phyloP scores from a whole-genome alignment of 225 moss, liverwort and hornwort species.

The Rhytidiadelphus loreus region DNA sequence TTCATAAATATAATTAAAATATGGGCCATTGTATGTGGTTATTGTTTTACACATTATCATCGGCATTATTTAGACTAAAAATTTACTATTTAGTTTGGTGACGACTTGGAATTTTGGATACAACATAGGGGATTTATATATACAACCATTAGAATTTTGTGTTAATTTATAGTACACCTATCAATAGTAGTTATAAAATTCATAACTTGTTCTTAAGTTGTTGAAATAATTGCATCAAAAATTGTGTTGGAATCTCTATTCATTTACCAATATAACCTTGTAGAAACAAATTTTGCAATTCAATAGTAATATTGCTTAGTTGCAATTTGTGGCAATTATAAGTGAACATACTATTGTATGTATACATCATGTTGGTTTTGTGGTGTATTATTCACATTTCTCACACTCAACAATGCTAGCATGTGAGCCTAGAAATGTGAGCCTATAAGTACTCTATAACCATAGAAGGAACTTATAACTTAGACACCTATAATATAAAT shows the following conservation, averaged over 20 bases:
- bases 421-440: no score
- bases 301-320: background rate
- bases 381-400: accelerated
- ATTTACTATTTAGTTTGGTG: background rate
- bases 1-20: background rate
- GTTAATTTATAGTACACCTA: background rate
- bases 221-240: background rate
- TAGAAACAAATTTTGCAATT: background rate
- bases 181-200: accelerated
- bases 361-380: background rate
- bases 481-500: no score
- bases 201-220: background rate
- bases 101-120: accelerated
- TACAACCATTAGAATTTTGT: background rate
- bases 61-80: background rate
- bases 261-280: accelerated
- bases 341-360: accelerated
- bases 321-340: background rate
- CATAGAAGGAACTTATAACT: no score
- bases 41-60: background rate
- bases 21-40: background rate
- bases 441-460: no score
- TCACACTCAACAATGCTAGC: no score
- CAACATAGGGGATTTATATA: accelerated
- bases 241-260: background rate